Conservation (phyloP, 305 asterid genomes). For the Solanum aculeatissimum region DNA sequence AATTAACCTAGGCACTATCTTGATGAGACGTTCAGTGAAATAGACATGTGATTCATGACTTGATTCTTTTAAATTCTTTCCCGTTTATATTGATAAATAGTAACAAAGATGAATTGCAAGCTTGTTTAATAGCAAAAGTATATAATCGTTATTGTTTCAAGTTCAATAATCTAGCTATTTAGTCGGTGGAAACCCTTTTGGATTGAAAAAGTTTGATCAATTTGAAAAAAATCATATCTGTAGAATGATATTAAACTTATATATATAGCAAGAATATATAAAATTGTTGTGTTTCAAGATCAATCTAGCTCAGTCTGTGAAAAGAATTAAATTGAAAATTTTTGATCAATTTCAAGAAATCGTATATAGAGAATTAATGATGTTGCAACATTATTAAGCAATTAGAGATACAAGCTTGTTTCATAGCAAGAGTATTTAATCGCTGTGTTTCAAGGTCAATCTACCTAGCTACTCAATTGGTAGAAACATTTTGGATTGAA, state of each 20-base stretch:
- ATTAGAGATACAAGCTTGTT: background rate
- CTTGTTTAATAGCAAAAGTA: too few relatives aligned
- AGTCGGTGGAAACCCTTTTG: background rate
- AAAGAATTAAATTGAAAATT: too few relatives aligned
- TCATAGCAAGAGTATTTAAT: background rate
- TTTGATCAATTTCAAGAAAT: background rate
- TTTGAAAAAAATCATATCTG: background rate
- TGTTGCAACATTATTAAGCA: background rate
- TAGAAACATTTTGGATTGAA: too few relatives aligned
- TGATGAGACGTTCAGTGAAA: background rate
- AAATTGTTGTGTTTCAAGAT: background rate
- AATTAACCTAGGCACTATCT: background rate
- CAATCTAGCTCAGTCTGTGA: too few relatives aligned
- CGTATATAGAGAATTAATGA: too few relatives aligned
- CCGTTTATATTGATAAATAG: background rate
- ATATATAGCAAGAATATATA: background rate
- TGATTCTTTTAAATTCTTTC: background rate
- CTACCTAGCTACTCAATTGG: background rate
- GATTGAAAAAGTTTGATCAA: too few relatives aligned
- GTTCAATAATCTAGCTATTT: background rate
- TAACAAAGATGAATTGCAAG: background rate
- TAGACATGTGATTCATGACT: background rate
- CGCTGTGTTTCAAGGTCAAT: background rate
- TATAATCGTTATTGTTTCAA: background rate
- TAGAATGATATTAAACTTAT: background rate